Conservation (phyloP, 495 filamentous ascomycete species). For the Elaphomyces granulatus region DNA sequence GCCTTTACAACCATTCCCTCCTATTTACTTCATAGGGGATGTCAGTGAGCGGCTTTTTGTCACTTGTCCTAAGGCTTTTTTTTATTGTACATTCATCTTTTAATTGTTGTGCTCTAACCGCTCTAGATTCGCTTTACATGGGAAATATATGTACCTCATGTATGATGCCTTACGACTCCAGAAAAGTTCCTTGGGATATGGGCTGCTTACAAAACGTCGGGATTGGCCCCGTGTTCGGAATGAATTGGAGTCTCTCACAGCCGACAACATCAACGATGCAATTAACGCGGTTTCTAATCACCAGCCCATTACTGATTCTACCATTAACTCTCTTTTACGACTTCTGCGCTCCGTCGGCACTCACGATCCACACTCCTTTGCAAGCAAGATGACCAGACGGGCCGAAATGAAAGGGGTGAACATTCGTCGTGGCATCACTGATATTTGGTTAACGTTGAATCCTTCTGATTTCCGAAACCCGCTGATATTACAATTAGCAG, state of each 20-base stretch:
- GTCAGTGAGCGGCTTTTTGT: too few species aligned
- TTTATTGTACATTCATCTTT: too few species aligned
- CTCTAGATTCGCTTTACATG: too few species aligned
- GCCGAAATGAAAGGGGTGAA: constrained; percentile 3
- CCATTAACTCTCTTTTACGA: neutral
- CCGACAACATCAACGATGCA: too few species aligned
- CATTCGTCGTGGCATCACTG: constrained; percentile 3
- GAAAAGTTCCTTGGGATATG: constrained; percentile 1
- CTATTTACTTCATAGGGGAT: too few species aligned
- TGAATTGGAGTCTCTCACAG: constrained; percentile 1
- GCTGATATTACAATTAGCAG: neutral
- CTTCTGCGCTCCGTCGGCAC: neutral
- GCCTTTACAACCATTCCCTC: too few species aligned
- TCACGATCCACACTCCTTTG: constrained; percentile 1
- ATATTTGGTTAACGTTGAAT: constrained; percentile 4
- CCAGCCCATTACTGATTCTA: neutral
- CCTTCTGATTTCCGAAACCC: constrained; percentile 4
- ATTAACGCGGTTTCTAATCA: neutral
- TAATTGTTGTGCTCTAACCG: too few species aligned
- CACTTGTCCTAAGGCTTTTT: too few species aligned
- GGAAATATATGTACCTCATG: constrained; percentile 5
- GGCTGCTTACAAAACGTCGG: constrained; percentile 1
- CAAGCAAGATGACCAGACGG: neutral
- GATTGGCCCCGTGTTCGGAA: neutral
- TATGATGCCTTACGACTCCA: constrained; percentile 4